Percentiles rank a stretch among this genome's conserved stretches.
Evolutionary conservation across 2,329 filamentous ascomycete species (phyloP).

Genomic region (Penicillium frequentans): DNA sequence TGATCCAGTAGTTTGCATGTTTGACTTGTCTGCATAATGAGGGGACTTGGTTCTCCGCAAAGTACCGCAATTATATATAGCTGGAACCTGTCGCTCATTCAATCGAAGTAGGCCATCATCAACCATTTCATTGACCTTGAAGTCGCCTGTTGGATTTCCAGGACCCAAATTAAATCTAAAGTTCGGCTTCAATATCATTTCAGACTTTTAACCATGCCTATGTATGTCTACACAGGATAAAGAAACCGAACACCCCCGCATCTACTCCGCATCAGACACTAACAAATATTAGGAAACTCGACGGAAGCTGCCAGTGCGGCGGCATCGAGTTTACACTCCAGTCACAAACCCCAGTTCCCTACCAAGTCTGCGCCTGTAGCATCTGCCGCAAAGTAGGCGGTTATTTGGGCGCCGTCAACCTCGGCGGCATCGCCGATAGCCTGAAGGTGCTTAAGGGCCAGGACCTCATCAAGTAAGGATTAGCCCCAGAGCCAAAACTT

Average conservation of each 20-base stretch:
- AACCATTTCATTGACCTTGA: neutral
- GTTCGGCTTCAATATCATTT: too few relatives aligned
- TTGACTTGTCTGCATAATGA: neutral
- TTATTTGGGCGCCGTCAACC: constrained; percentile 47
- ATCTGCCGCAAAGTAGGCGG: constrained; percentile 52
- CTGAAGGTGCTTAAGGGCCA: constrained; percentile 44
- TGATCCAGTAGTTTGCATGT: neutral
- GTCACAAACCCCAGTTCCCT: constrained; percentile 49
- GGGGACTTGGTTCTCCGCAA: neutral
- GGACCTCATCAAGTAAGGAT: constrained; percentile 45
- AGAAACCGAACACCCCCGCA: neutral
- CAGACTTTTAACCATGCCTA: constrained; percentile 12
- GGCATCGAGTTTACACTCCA: constrained; percentile 48
- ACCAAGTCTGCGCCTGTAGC: constrained; percentile 51
- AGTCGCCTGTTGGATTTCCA: neutral
- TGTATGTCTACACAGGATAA: constrained; percentile 13
- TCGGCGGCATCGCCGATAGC: constrained; percentile 46
- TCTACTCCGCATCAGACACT: constrained; percentile 2
- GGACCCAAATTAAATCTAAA: too few relatives aligned
- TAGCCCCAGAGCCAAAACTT: neutral
- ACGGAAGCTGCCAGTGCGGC: constrained; percentile 53
- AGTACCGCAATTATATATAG: neutral
- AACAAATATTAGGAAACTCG: constrained; percentile 40
- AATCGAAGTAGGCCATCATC: neutral
- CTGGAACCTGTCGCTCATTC: neutral